Percentiles rank a stretch among this genome's conserved stretches.
phyloP scores from a whole-genome alignment of 2,329 filamentous ascomycete species.

The Sporothrix variecibatus region DNA sequence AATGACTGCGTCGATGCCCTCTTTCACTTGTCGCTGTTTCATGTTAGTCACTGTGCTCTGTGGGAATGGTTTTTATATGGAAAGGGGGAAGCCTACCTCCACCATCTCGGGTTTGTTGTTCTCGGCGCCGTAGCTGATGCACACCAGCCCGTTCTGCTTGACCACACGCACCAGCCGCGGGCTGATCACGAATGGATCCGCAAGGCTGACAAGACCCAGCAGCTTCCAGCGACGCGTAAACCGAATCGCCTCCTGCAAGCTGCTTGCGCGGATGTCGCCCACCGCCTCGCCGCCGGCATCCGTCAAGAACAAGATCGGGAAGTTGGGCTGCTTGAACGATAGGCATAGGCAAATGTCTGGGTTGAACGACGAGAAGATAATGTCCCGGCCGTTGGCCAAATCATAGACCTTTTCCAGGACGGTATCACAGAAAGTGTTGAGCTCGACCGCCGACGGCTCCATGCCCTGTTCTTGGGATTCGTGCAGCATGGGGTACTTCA shows the following conservation, averaged over 20 bases:
- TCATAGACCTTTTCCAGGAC: constrained; percentile 90
- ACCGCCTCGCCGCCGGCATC: constrained; percentile 82
- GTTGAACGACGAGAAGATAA: constrained; percentile 97
- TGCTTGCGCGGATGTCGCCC: constrained; percentile 86
- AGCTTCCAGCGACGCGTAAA: constrained; percentile 96
- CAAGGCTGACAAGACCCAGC: constrained; percentile 85
- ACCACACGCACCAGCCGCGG: constrained; percentile 88
- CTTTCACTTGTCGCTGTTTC: constrained; percentile 77
- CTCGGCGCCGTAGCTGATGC: constrained; percentile 86
- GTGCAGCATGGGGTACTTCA: constrained; percentile 96
- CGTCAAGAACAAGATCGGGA: constrained; percentile 91
- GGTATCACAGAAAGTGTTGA: constrained; percentile 95
- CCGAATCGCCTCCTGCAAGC: constrained; percentile 90
- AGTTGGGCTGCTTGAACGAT: constrained; percentile 95
- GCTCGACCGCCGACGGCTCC: constrained; percentile 92
- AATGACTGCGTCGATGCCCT: constrained; percentile 97
- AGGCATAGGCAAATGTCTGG: constrained; percentile 93
- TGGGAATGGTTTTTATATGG: no score
- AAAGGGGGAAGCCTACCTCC: constrained; percentile 66
- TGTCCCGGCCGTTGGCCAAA: constrained; percentile 75
- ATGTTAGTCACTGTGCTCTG: constrained; percentile 21
- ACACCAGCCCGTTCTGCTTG: constrained; percentile 90
- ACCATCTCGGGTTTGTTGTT: constrained; percentile 90
- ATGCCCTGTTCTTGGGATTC: constrained; percentile 95
- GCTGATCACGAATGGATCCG: constrained; percentile 84